phyloP scores from a whole-genome alignment of 1,139 yeast genomes.

The Geotrichum carabidarum region DNA sequence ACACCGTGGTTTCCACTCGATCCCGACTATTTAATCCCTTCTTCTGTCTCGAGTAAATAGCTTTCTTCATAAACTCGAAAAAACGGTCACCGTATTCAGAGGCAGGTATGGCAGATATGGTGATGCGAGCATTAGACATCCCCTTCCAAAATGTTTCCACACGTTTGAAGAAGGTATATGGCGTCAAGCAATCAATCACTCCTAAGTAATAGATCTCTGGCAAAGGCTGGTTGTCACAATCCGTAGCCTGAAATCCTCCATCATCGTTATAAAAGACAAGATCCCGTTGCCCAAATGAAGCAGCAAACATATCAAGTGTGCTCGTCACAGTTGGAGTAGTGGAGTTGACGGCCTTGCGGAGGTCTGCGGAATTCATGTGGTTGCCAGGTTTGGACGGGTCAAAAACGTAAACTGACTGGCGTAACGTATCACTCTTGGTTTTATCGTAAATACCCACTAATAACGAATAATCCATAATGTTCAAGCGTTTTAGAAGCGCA shows the following conservation, averaged over 20 bases:
- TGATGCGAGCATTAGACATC: slow-evolving; percentile 58
- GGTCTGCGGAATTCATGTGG: slow-evolving; percentile 32
- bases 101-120: slow-evolving; percentile 88
- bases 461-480: slow-evolving; percentile 93
- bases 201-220: slow-evolving; percentile 83
- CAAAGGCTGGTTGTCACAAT: slow-evolving; percentile 56
- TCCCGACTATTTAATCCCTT: background rate
- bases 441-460: slow-evolving; percentile 82
- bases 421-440: slow-evolving; percentile 46
- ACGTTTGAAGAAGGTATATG: slow-evolving; percentile 69
- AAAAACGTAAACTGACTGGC: slow-evolving; percentile 39
- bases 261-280: slow-evolving; percentile 70
- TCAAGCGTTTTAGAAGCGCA: slow-evolving; percentile 58
- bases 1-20: background rate
- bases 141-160: slow-evolving; percentile 86
- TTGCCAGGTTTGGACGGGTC: slow-evolving; percentile 33
- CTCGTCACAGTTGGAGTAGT: slow-evolving; percentile 38
- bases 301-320: slow-evolving; percentile 35
- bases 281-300: slow-evolving; percentile 31
- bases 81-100: slow-evolving; percentile 85
- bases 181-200: slow-evolving; percentile 87
- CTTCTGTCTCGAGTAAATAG: slow-evolving; percentile 15
- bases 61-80: slow-evolving; percentile 54
- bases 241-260: slow-evolving; percentile 81
- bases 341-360: slow-evolving; percentile 37